Percentiles rank a stretch among this genome's conserved stretches.
These are phyloP conservation scores for Cymodocea nodosa DNA, from an alignment of 116 monocot genomes.

Conservation along the genomic window DNA sequence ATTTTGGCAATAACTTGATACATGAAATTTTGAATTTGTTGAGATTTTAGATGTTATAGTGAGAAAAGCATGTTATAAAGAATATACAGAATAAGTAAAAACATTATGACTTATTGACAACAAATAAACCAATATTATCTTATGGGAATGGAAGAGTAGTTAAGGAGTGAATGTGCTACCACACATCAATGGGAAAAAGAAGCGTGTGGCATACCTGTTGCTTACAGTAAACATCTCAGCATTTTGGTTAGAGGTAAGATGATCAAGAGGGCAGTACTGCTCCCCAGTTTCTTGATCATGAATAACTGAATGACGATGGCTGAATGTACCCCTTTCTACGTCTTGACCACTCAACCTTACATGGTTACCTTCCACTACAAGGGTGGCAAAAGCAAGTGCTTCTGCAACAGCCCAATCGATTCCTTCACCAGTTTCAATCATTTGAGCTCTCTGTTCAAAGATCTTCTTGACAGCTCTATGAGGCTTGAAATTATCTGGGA, in stretches of 20 bases:
- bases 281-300: conserved; percentile 74
- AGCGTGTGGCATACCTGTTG: conserved; percentile 42
- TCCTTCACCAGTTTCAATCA: conserved; percentile 79
- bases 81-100: no score
- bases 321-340: conserved; percentile 93
- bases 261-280: conserved; percentile 54
- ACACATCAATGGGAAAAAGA: not conserved
- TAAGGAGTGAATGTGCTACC: not conserved
- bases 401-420: conserved; percentile 87
- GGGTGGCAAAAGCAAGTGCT: conserved; percentile 89
- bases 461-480: conserved; percentile 71
- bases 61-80: no score
- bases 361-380: conserved; percentile 75
- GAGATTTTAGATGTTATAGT: no score
- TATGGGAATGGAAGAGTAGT: not conserved
- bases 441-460: conserved; percentile 61
- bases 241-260: conserved; percentile 56
- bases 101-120: no score
- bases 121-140: not conserved
- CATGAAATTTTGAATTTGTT: no score
- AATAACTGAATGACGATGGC: conserved; percentile 74
- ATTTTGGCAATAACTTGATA: no score
- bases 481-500: conserved; percentile 77
- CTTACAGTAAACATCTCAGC: conserved; percentile 87
- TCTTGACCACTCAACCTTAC: conserved; percentile 87